Evolutionary conservation across 805 yeast genomes (phyloP).

Genomic region (Diddensiella caesifluorescens): DNA sequence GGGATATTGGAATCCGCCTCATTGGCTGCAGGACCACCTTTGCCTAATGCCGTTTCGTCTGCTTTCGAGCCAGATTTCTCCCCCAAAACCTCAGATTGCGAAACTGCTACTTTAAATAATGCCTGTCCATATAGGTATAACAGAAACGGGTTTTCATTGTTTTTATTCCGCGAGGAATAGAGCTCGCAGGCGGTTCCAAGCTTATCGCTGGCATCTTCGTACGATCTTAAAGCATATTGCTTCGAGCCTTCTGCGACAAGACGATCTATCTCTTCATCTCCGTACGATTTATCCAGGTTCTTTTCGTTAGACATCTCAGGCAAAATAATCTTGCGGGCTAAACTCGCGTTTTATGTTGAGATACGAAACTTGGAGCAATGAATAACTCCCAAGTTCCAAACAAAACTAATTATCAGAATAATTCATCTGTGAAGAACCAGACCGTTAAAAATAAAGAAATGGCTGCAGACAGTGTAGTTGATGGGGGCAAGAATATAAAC

Average conservation of each 20-base stretch:
- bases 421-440: too few relatives aligned
- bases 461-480: slow-evolving; percentile 11
- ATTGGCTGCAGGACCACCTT: too few relatives aligned
- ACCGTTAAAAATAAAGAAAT: too few relatives aligned
- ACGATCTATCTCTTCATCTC: slow-evolving; percentile 37
- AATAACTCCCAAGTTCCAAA: too few relatives aligned
- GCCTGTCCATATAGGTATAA: slow-evolving; percentile 75
- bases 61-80: slow-evolving; percentile 26
- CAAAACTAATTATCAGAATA: too few relatives aligned
- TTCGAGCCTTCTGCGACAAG: slow-evolving; percentile 59
- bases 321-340: too few relatives aligned
- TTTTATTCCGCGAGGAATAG: slow-evolving; percentile 43
- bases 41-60: slow-evolving; percentile 14
- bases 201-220: slow-evolving; percentile 59
- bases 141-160: slow-evolving; percentile 69
- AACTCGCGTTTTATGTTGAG: too few relatives aligned
- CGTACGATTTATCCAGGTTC: slow-evolving; percentile 2
- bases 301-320: too few relatives aligned
- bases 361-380: too few relatives aligned
- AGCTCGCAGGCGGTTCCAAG: slow-evolving; percentile 71
- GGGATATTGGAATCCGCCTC: background rate
- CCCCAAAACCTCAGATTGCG: slow-evolving; percentile 72
- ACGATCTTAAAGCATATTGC: slow-evolving; percentile 58
- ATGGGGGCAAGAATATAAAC: slow-evolving; percentile 2
- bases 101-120: slow-evolving; percentile 68